phyloP scores from a whole-genome alignment of 495 filamentous ascomycete genomes.

The Aspergillus leporis region DNA sequence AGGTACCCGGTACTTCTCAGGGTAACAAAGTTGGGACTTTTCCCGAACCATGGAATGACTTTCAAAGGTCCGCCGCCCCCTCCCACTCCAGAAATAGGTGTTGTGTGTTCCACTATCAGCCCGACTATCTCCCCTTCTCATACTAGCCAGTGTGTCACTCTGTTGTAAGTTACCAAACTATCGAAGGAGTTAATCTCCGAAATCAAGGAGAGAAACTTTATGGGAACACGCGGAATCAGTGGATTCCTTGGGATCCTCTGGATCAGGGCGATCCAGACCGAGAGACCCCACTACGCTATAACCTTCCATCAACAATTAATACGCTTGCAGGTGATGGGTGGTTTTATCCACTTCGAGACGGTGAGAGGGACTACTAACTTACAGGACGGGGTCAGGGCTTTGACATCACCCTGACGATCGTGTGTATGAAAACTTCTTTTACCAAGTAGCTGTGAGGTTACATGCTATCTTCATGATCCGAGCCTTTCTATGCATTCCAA shows the following conservation, averaged over 20 bases:
- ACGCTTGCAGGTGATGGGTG: constrained; percentile 2
- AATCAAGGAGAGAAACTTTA: neutral
- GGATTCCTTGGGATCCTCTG: neutral
- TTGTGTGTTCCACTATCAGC: no score
- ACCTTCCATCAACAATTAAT: neutral
- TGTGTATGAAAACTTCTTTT: no score
- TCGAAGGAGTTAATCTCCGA: neutral
- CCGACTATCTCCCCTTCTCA: neutral
- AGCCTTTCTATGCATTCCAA: no score
- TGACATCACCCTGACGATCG: neutral
- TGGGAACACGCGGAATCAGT: constrained; percentile 2
- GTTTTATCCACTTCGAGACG: neutral
- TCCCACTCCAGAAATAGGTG: neutral
- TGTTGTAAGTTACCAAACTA: neutral
- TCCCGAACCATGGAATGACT: neutral
- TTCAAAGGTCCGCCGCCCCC: neutral
- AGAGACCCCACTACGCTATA: neutral
- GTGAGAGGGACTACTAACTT: neutral
- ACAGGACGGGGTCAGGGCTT: neutral
- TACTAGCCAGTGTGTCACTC: neutral
- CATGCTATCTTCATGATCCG: no score
- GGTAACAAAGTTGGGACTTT: neutral
- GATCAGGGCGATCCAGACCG: constrained; percentile 2
- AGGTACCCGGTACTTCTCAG: neutral
- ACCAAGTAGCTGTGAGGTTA: no score